A percentile compares a stretch with the other conserved stretches of the same genome.
These are phyloP conservation scores for Argentina anserina DNA, from an alignment of 306 rosid genomes.

Conservation along the genomic window DNA sequence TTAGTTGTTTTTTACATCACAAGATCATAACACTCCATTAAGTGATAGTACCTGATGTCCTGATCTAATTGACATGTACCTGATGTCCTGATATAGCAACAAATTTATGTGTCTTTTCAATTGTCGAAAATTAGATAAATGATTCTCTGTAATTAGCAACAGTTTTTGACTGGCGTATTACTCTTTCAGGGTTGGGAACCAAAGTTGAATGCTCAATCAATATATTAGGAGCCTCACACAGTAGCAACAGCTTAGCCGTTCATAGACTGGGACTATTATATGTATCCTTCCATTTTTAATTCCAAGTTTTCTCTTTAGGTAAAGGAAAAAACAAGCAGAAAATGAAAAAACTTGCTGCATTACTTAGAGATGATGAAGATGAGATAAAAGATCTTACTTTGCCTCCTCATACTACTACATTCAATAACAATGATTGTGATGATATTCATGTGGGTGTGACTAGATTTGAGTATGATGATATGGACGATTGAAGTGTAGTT, in stretches of 20 bases:
- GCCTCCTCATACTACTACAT: no score
- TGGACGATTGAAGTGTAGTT: no score
- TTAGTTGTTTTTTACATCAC: conserved; percentile 33
- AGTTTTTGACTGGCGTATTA: conserved; percentile 12
- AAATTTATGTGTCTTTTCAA: not conserved
- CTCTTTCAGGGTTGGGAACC: conserved; percentile 83
- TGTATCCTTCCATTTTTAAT: no score
- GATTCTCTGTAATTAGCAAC: not conserved
- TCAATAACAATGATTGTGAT: no score
- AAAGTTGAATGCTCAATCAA: conserved; percentile 61
- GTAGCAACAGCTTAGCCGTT: conserved; percentile 42
- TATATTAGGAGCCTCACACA: conserved; percentile 46
- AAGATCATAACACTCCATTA: conserved; percentile 24
- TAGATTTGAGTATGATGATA: no score
- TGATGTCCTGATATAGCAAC: not conserved
- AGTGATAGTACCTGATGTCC: not conserved
- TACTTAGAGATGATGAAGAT: no score
- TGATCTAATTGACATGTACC: not conserved
- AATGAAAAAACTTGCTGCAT: no score
- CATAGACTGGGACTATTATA: conserved; percentile 55
- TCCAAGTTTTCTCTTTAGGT: no score
- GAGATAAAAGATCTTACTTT: no score
- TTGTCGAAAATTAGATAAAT: not conserved
- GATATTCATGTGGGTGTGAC: no score
- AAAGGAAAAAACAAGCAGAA: no score